Evolutionary conservation across 83 land plant species (phyloP).

Genomic region (Picea engelmannii): DNA sequence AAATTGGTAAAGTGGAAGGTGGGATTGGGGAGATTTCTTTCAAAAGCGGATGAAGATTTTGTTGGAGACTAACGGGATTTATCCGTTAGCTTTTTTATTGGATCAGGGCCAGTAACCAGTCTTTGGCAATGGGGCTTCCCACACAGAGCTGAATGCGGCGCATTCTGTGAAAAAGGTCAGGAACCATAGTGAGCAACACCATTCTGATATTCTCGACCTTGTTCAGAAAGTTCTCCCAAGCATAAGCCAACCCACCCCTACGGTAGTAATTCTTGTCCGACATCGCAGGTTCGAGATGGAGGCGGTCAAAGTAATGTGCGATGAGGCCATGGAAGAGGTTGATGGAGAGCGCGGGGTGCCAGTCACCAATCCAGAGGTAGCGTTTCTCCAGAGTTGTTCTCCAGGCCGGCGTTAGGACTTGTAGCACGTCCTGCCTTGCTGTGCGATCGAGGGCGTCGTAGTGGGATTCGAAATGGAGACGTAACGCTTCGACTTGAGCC

Average conservation of each 20-base stretch:
- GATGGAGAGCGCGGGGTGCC: slow-evolving; percentile 47
- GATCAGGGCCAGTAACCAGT: not conserved
- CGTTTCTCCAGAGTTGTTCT: slow-evolving; percentile 46
- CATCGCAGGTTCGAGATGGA: not conserved
- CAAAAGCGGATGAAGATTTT: no score
- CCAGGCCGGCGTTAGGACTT: slow-evolving; percentile 49
- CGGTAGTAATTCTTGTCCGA: no score
- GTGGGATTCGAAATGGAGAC: slow-evolving; percentile 27
- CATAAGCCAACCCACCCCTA: no score
- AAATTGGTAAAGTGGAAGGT: no score
- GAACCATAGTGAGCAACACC: slow-evolving; percentile 39
- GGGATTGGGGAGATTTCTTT: no score
- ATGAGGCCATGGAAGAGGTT: slow-evolving; percentile 39
- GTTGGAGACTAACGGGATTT: no score
- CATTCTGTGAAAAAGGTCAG: slow-evolving; percentile 21
- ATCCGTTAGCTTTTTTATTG: no score
- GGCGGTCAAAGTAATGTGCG: not conserved
- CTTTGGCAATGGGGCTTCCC: not conserved
- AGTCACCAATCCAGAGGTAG: slow-evolving; percentile 62
- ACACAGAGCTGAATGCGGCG: slow-evolving; percentile 28
- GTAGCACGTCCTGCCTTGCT: slow-evolving; percentile 37
- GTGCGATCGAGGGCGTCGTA: slow-evolving; percentile 37
- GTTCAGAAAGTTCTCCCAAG: not conserved
- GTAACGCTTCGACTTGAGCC: slow-evolving; percentile 25
- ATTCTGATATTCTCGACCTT: slow-evolving; percentile 30